Evolutionary conservation across 768 basidiomycete genomes (phyloP).

Genomic region (Baorangia bicolor): DNA sequence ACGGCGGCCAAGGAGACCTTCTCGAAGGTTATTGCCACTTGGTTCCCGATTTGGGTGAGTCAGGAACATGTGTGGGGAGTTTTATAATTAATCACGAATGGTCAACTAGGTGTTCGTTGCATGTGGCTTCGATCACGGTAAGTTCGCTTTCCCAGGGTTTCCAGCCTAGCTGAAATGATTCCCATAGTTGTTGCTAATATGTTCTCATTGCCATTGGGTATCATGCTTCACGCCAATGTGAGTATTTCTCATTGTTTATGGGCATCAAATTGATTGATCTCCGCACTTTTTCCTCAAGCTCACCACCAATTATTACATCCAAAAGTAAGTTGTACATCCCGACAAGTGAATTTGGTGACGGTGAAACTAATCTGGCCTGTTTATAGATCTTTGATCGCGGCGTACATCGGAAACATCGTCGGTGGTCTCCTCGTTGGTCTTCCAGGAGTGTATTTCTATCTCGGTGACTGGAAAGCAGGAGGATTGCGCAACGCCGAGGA

Average conservation of each 20-base stretch:
- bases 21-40: constrained; percentile 67
- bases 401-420: constrained; percentile 65
- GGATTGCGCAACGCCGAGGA: constrained; percentile 44
- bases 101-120: constrained; percentile 60
- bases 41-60: constrained; percentile 75
- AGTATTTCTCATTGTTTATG: constrained; percentile 23
- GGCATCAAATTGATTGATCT: constrained; percentile 4
- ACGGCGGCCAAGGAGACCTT: constrained; percentile 63
- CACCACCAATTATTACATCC: constrained; percentile 53
- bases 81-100: not conserved
- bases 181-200: constrained; percentile 67
- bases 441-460: constrained; percentile 64
- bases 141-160: constrained; percentile 6
- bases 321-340: constrained; percentile 47
- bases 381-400: constrained; percentile 59
- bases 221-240: constrained; percentile 68
- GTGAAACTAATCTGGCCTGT: not conserved
- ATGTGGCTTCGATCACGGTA: constrained; percentile 70
- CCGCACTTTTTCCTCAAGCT: constrained; percentile 12
- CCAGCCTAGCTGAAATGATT: not conserved
- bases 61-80: not conserved
- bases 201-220: constrained; percentile 69
- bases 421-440: constrained; percentile 64
- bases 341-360: not conserved
- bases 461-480: constrained; percentile 46